phyloP scores from a whole-genome alignment of 2,329 filamentous ascomycete genomes.

The Didymella sp. region DNA sequence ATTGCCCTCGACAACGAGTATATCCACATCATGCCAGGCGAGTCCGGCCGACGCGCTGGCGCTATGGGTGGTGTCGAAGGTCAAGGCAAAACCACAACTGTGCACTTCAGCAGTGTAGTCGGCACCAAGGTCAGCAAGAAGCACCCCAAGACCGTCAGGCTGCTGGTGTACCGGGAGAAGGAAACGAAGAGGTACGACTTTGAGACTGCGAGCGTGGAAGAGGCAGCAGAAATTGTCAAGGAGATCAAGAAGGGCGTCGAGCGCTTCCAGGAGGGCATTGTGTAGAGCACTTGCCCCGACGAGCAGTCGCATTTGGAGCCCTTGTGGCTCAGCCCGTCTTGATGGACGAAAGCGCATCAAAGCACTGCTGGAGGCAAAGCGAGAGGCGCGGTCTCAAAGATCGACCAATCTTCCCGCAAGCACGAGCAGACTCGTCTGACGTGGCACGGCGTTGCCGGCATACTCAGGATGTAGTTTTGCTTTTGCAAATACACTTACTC shows the following conservation, averaged over 20 bases:
- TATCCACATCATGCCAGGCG: constrained; percentile 78
- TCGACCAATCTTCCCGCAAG: too few relatives aligned
- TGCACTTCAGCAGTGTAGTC: constrained; percentile 82
- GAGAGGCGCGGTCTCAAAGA: too few relatives aligned
- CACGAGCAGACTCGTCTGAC: too few relatives aligned
- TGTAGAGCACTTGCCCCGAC: constrained; percentile 23
- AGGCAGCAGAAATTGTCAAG: constrained; percentile 78
- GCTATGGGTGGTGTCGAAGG: constrained; percentile 25
- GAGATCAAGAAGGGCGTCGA: constrained; percentile 80
- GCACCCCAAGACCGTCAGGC: constrained; percentile 81
- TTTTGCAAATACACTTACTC: not conserved
- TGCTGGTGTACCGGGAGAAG: constrained; percentile 76
- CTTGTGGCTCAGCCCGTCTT: not conserved
- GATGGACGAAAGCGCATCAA: not conserved
- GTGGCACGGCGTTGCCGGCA: too few relatives aligned
- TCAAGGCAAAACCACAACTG: constrained; percentile 75
- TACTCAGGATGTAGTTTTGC: too few relatives aligned
- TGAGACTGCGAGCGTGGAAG: constrained; percentile 73
- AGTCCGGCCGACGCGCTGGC: constrained; percentile 59
- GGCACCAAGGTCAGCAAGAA: constrained; percentile 82
- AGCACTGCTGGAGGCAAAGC: not conserved
- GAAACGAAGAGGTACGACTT: constrained; percentile 87
- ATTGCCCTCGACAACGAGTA: constrained; percentile 85
- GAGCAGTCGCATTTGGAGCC: not conserved
- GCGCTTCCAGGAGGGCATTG: constrained; percentile 63